Base-by-base conservation (phyloP, 2,329 filamentous ascomycete species). In the Fusarium hostae region DNA sequence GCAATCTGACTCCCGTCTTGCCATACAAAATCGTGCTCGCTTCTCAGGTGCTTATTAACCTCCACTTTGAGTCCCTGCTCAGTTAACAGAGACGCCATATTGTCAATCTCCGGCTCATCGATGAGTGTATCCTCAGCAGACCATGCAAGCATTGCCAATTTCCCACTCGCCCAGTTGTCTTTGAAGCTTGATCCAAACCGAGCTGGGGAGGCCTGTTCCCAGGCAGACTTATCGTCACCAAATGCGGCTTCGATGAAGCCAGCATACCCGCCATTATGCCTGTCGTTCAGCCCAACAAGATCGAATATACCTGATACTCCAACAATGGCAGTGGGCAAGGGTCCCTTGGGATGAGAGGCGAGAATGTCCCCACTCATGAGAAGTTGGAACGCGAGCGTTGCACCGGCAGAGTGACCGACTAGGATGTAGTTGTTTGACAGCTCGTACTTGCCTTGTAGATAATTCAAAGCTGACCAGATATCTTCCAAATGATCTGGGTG, bases 241-340 rank as follows among this genome's bases (percentile, higher is more conserved):
- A 94, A 93, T 3, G 91, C 90, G 9, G 82, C 84, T 6, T 79
- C 75, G 24, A 91, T 82, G 67, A 94, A 90, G 6, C 84, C 83
- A 9, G 80, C 77, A 77, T 94, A 94, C 32, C 75, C 78, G 9
- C 81, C 82, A 22, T 76, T 78, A 39, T 86, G 82, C 11, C 85
- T 82, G 50, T 82, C 79, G 30, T 85, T 81, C 24, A 93, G 79
- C 1, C 84, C 84, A 11, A 83, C 83, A 13, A 94, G 79, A 75
- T 92, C 88, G 79, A 93, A 93, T 26, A 94, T 88, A 2, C 92
- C 91, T 60, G 87, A 87, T 24, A 92, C 80, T 37, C 89, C 86
- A 8, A 92, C 77, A n/a, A 92, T 80, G 7, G 85, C 87, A 5
- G 81, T 75, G 0, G 89, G 89, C 22, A 83, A 76, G 9, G 78